Evolutionary conservation across 176 grass and related monocot genomes (phyloP), one percentile per base, ranked within the genome.

Genomic region (Neostapfia colusana): DNA sequence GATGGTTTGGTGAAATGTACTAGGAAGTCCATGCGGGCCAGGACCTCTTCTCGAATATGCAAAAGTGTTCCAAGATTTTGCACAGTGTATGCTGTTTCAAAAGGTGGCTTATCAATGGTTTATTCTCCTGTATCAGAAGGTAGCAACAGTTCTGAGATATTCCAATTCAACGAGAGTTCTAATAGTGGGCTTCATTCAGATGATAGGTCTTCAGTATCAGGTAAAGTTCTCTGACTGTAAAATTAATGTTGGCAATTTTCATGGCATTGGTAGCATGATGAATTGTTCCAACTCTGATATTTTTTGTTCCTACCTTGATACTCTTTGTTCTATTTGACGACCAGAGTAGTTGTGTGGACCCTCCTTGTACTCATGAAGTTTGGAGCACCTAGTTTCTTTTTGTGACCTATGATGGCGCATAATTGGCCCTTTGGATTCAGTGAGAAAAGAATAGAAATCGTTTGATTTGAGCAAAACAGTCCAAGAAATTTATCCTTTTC

Each of bases 71-170:
- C 81, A 58, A 81, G 53, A 53, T 84, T 91, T 65, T 91, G 84
- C 81, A 81, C 48, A 46, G 81, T 84, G 34, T 91, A 81, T 78
- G 77, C 67, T 83, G 27, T 87, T 63, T 77, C 81, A 87, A 84
- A 87, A 63, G 84, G 77, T 77, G 82, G 73, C 23, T 71, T 90
- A 21, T 86, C 34, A 63, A 66, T 34, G 53, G 84, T 90, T 76
- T 74, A 74, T 81, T 70, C 70, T 86, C 64, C 83, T 41, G 63
- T 18, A 70, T 83, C 79, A 4, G 70, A 61, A 69, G 51, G 35
- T 40, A 79, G 70, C 60, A 72, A 53, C 57, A 71, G 45, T 59
- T 70, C 63, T 28, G 26, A 68, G 40, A 40, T 57, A 67, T 53
- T 82, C 28, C 80, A 57, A 24, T 49, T 54, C 58, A 74, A 77